Evolutionary conservation across 805 yeast genomes (phyloP).

Genomic region (Saccharomycopsis selenospora): DNA sequence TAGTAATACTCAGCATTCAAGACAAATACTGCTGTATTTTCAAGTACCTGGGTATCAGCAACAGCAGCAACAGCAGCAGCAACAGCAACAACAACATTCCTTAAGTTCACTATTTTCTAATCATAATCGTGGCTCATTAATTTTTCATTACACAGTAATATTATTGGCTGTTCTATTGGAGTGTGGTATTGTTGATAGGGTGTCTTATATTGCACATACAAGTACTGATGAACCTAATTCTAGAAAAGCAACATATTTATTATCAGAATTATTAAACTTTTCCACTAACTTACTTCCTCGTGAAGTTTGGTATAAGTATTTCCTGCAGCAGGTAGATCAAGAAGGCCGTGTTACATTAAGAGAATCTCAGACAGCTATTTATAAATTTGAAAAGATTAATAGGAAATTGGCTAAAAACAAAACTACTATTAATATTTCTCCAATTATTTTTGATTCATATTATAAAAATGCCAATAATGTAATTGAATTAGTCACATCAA

Average conservation of each 20-base stretch:
- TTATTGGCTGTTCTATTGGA: slow-evolving; percentile 48
- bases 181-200: slow-evolving; percentile 44
- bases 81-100: slow-evolving; percentile 13
- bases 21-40: background rate
- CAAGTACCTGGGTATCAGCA: background rate
- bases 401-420: slow-evolving; percentile 34
- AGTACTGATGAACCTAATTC: slow-evolving; percentile 39
- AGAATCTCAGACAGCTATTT: slow-evolving; percentile 33
- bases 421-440: slow-evolving; percentile 23
- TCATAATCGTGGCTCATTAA: background rate
- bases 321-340: background rate
- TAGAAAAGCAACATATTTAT: slow-evolving; percentile 54
- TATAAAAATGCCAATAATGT: slow-evolving; percentile 19
- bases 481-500: slow-evolving; percentile 17
- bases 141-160: slow-evolving; percentile 55
- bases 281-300: slow-evolving; percentile 50
- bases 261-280: slow-evolving; percentile 54
- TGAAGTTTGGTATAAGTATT: slow-evolving; percentile 28
- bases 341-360: background rate
- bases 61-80: slow-evolving; percentile 4
- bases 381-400: slow-evolving; percentile 41
- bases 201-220: slow-evolving; percentile 37
- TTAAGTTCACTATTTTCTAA: background rate
- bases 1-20: slow-evolving; percentile 21
- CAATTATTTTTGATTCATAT: slow-evolving; percentile 18